Evolutionary conservation across 208 protist species (phyloP), one percentile per base, ranked within the genome.

Genomic region (Crithidia fasciculata): DNA sequence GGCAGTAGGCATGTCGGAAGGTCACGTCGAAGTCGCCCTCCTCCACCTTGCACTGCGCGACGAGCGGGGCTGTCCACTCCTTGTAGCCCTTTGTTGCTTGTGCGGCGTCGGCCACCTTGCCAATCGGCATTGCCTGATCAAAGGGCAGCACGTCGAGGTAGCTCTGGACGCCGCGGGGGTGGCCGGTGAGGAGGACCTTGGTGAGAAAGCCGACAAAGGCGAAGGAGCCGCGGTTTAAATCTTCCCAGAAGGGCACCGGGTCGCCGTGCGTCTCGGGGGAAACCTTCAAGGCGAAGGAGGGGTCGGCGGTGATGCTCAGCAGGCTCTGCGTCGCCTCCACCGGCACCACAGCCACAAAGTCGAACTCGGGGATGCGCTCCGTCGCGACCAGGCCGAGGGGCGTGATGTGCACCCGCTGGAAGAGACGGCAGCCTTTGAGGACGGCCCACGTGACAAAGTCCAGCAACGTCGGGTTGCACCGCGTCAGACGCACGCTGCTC

Each of bases 401-500:
- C 2, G 89, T 96, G 75, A 94, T 86, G 76, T 93, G 88, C 52
- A 97, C 83, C 2, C 92, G 88, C 61, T 93, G 86, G 75, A 97
- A 97, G 37, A 97, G 78, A 4, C 92, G 90, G 58, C 86, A 94
- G 39, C 90, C 90, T 69, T 92, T 94, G 28, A 95, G 68, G 28
- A 97, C 86, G 4, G 86, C 86, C 92, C 92, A 97, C 37, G 92
- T 95, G 18, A 97, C 89, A 73, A 95, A 95, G 80, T 97, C 92
- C 13, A 97, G 76, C 76, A 95, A 53, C 40, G 58, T 84, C n/a
- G 92, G 92, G 79, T 94, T 88, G 80, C 90, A 96, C 60, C 88
- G 80, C 36, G 90, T 70, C 41, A 96, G 68, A 12, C 87, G 83
- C 10, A 85, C 82, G 37, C 80, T 78, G 54, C 74, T 78, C 86